These are phyloP conservation scores for Phytophthora parvispora DNA, from an alignment of 352 stramenopile species.

Conservation along the genomic window DNA sequence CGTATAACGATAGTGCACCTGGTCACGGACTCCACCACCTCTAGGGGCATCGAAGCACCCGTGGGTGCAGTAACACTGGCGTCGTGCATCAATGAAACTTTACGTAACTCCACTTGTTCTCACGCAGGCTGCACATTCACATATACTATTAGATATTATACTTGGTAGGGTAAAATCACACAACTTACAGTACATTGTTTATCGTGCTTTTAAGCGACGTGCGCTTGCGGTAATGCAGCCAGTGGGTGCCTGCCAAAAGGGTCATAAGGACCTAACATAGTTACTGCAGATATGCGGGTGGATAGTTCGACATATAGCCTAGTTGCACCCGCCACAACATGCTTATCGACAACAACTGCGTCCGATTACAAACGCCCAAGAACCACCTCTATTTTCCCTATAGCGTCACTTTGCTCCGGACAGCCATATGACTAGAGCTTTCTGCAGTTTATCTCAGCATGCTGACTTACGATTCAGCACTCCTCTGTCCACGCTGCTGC, in stretches of 20 bases:
- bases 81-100: neutral
- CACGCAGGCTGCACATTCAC: no score
- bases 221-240: no score
- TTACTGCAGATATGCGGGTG: neutral
- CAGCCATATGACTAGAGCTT: neutral
- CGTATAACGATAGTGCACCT: neutral
- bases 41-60: neutral
- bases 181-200: no score
- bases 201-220: no score
- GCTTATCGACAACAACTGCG: neutral
- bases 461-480: neutral
- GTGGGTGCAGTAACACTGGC: neutral
- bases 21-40: neutral
- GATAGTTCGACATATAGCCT: neutral
- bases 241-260: neutral
- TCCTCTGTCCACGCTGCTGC: neutral
- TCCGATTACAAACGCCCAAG: neutral
- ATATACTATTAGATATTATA: no score
- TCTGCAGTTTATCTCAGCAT: neutral
- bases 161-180: no score
- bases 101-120: no score
- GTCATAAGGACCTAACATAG: neutral
- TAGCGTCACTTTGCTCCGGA: neutral
- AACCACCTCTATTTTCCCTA: neutral
- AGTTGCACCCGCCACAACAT: neutral